Percentiles rank a stretch among this genome's conserved stretches.
Conservation (phyloP, 768 basidiomycete species). For the Xanthoconium stramineum region DNA sequence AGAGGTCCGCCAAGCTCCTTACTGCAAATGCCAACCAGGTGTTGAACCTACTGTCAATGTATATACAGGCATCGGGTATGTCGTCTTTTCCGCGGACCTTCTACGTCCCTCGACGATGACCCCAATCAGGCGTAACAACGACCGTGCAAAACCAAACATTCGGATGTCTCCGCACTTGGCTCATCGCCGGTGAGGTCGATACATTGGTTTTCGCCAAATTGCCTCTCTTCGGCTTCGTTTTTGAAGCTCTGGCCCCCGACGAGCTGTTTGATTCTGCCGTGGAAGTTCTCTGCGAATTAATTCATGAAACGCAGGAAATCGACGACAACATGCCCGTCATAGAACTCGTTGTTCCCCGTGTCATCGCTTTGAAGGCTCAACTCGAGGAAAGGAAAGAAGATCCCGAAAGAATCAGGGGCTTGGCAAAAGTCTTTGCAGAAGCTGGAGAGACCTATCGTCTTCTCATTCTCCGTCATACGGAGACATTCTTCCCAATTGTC, state of each 20-base stretch:
- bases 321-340: conserved; percentile 92
- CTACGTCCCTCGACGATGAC: not conserved
- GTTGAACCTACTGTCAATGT: conserved; percentile 78
- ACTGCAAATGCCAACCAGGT: conserved; percentile 69
- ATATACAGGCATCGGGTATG: conserved; percentile 84
- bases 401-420: conserved; percentile 83
- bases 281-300: conserved; percentile 88
- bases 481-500: conserved; percentile 92
- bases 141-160: conserved; percentile 81
- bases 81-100: not conserved
- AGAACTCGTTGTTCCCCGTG: conserved; percentile 80
- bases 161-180: conserved; percentile 82
- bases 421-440: conserved; percentile 91
- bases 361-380: conserved; percentile 68
- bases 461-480: conserved; percentile 83
- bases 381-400: conserved; percentile 67
- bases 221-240: conserved; percentile 77
- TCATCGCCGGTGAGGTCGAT: conserved; percentile 80
- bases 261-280: conserved; percentile 92
- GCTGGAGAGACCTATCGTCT: conserved; percentile 95
- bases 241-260: conserved; percentile 80
- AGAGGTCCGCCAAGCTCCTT: conserved; percentile 58
- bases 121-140: conserved; percentile 74
- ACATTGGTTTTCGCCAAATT: conserved; percentile 62
- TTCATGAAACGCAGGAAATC: conserved; percentile 97